Base-by-base conservation (phyloP, 352 stramenopile genomes). In the Phytopythium vexans region DNA sequence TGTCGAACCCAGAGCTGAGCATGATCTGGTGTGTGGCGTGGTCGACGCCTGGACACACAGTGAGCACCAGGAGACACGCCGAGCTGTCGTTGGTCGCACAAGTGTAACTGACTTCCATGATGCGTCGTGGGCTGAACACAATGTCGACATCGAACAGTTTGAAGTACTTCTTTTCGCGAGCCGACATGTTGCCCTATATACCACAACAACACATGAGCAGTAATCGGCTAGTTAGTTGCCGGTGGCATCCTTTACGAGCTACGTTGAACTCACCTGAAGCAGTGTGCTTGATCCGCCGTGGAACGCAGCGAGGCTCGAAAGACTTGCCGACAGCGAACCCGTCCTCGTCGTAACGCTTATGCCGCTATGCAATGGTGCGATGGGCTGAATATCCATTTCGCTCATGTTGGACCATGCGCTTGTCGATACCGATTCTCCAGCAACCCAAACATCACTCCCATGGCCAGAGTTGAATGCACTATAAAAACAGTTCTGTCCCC, bases 71-170 rank as follows among this genome's bases (percentile, higher is more conserved):
- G 31, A 77, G 41, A 38, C 48, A 64, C 10, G 72, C 66, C 2
- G 62, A 74, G 11, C 68, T 58, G 6, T 65, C 49, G 1, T 59
- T 58, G 42, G 57, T 54, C n/a, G 53, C 53, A 46, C 52, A 70
- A 4, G 68, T 77, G 48, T 72, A 77, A 38, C 62, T 70, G 37
- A 77, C 58, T 49, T 74, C 58, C 47, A 70, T 65, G 41, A 74
- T 53, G 9, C 61, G 65, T 40, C 65, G 62, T 38, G 65, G 51
- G 10, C 62, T 72, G 9, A 77, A 69, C 50, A 65, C 68, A 27
- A 77, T 67, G 36, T 77, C 68, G 8, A 68, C 62, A 16, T 74
- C 68, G 21, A 68, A 74, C 40, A 77, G 65, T 53, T 77, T 77
- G 35, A 74, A 68, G 50, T 74, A 77, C 21, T 56, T 54, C 15